These are phyloP conservation scores for Bipolaris victoriae DNA, from an alignment of 2,329 filamentous ascomycete species.

Conservation along the genomic window DNA sequence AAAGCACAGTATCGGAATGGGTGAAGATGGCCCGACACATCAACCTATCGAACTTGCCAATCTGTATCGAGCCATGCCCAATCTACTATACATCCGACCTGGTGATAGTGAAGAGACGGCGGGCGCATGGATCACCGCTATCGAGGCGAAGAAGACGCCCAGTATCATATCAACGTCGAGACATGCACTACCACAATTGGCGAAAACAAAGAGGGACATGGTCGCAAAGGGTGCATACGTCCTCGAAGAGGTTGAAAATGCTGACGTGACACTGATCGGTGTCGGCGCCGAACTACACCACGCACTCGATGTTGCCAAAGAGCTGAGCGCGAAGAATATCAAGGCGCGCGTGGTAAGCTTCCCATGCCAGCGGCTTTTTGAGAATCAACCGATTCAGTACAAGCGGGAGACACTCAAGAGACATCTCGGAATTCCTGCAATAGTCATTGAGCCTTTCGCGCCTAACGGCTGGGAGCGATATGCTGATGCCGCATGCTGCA, in stretches of 20 bases:
- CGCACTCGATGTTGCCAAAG: constrained; percentile 52
- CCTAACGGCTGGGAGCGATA: constrained; percentile 66
- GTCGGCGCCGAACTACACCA: constrained; percentile 57
- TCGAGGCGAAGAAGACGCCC: constrained; percentile 50
- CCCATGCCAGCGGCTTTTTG: constrained; percentile 59
- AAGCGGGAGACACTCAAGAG: constrained; percentile 55
- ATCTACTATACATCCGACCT: constrained; percentile 65
- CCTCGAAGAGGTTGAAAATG: constrained; percentile 48
- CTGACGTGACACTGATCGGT: constrained; percentile 54
- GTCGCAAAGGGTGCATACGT: constrained; percentile 57
- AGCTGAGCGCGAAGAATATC: constrained; percentile 50
- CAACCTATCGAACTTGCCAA: constrained; percentile 64
- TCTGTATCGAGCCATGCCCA: constrained; percentile 68
- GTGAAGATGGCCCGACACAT: constrained; percentile 67
- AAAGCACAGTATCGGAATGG: constrained; percentile 51
- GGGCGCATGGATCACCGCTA: constrained; percentile 59
- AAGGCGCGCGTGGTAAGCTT: constrained; percentile 57
- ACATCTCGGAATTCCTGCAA: constrained; percentile 51
- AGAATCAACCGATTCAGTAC: constrained; percentile 55
- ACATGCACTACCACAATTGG: constrained; percentile 52
- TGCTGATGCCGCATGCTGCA: constrained; percentile 61
- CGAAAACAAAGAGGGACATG: constrained; percentile 47
- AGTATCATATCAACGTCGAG: constrained; percentile 57
- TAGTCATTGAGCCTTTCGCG: constrained; percentile 67
- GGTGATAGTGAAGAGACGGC: constrained; percentile 64